These are phyloP conservation scores for Hypsizygus ulmarius DNA, from an alignment of 1,284 basidiomycete species.

Conservation along the genomic window DNA sequence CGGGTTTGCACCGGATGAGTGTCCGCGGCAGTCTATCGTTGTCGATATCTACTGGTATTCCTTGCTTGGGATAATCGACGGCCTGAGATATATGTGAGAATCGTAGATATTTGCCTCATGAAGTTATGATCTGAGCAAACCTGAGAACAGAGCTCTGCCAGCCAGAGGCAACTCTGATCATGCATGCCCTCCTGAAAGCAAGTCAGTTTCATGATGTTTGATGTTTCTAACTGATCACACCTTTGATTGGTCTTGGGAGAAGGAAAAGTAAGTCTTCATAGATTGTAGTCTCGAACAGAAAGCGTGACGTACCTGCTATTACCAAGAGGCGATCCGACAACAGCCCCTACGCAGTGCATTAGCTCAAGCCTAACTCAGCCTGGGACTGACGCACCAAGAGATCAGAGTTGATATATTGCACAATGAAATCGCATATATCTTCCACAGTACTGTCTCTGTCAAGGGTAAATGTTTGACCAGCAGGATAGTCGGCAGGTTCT, in stretches of 20 bases:
- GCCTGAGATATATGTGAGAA: conserved; percentile 17
- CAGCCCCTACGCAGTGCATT: conserved; percentile 48
- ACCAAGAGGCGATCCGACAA: conserved; percentile 67
- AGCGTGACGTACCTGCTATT: conserved; percentile 56
- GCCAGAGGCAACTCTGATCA: conserved; percentile 58
- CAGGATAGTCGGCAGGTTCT: conserved; percentile 53
- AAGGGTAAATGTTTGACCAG: conserved; percentile 40
- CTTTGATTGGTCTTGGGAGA: conserved; percentile 14
- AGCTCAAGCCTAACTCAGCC: neutral
- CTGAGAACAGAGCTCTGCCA: conserved; percentile 65
- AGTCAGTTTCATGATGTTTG: neutral
- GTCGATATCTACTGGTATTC: conserved; percentile 57
- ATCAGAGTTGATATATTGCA: conserved; percentile 82
- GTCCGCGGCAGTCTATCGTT: conserved; percentile 40
- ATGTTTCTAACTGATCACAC: neutral
- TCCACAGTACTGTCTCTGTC: conserved; percentile 60
- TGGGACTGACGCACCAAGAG: conserved; percentile 51
- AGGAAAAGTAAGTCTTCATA: neutral
- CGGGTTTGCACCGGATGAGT: conserved; percentile 66
- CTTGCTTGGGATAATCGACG: conserved; percentile 71
- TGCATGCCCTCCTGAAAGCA: conserved; percentile 54
- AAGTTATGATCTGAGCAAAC: conserved; percentile 22
- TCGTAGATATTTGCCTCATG: neutral
- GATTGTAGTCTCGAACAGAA: neutral
- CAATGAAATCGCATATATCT: conserved; percentile 79